Percentiles rank a stretch among this genome's conserved stretches.
phyloP scores from a whole-genome alignment of 2,329 filamentous ascomycete genomes.

The Hypoxylon sp. region DNA sequence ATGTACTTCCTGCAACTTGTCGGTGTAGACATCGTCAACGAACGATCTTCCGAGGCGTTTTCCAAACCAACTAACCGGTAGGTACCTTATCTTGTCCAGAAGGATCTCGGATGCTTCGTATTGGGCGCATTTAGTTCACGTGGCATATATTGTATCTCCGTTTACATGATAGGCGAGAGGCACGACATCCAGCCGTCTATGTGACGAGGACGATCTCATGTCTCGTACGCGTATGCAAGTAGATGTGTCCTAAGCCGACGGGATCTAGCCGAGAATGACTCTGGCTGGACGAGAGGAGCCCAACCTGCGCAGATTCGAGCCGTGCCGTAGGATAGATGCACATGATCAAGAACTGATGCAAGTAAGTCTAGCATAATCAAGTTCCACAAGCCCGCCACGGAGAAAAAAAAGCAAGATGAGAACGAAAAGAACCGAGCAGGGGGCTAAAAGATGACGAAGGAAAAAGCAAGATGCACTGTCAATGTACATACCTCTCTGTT shows the following conservation, averaged over 20 bases:
- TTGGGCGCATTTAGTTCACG: conserved; percentile 27
- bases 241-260: conserved; percentile 25
- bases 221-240: neutral
- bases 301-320: conserved; percentile 28
- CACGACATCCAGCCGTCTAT: neutral
- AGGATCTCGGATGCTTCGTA: conserved; percentile 14
- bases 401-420: conserved; percentile 19
- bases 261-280: conserved; percentile 24
- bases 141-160: no score
- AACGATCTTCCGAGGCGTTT: conserved; percentile 17
- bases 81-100: conserved; percentile 15
- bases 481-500: no score
- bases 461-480: conserved; percentile 27
- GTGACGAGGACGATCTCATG: neutral
- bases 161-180: neutral
- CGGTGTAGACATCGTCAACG: conserved; percentile 34
- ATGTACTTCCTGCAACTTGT: conserved; percentile 28
- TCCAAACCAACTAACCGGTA: conserved; percentile 19
- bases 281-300: conserved; percentile 11
- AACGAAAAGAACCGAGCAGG: conserved; percentile 11
- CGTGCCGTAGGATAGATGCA: conserved; percentile 29
- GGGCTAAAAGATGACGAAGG: conserved; percentile 3
- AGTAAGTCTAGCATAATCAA: conserved; percentile 33
- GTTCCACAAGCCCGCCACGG: conserved; percentile 21
- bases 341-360: conserved; percentile 35